phyloP scores from a whole-genome alignment of 257 asterid species.

The Vinca minor region DNA sequence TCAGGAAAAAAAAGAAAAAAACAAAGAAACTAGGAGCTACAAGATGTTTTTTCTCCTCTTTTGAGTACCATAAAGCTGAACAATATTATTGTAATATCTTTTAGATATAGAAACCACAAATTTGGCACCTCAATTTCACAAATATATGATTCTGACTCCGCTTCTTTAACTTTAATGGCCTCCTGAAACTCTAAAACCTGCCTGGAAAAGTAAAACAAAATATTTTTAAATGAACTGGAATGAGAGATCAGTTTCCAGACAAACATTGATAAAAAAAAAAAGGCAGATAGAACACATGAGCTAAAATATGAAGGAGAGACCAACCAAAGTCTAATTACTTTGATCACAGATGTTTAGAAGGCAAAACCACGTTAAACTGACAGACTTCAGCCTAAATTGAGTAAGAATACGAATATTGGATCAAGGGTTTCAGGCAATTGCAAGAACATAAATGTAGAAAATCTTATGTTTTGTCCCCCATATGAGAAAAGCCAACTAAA shows the following conservation, averaged over 20 bases:
- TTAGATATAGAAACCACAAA: neutral
- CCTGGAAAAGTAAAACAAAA: slow-evolving; percentile 30
- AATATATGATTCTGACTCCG: slow-evolving; percentile 74
- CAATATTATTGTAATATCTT: neutral
- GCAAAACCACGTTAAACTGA: neutral
- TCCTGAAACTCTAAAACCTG: slow-evolving; percentile 84
- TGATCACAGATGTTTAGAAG: neutral
- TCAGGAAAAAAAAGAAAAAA: too few species aligned
- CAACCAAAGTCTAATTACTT: neutral
- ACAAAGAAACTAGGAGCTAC: slow-evolving; percentile 7
- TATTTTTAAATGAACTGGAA: neutral
- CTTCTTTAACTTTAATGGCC: slow-evolving; percentile 79
- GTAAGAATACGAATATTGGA: neutral
- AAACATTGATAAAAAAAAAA: neutral
- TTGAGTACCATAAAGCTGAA: slow-evolving; percentile 15
- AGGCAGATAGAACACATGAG: neutral
- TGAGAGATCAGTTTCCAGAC: neutral
- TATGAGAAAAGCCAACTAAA: neutral
- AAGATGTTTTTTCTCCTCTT: too few species aligned
- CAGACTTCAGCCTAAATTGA: neutral
- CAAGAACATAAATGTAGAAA: neutral
- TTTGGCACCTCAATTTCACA: slow-evolving; percentile 81
- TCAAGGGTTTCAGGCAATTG: neutral
- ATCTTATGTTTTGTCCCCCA: neutral
- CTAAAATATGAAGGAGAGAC: neutral